phyloP scores from a whole-genome alignment of 345 rosid species.

The Citrus medica region DNA sequence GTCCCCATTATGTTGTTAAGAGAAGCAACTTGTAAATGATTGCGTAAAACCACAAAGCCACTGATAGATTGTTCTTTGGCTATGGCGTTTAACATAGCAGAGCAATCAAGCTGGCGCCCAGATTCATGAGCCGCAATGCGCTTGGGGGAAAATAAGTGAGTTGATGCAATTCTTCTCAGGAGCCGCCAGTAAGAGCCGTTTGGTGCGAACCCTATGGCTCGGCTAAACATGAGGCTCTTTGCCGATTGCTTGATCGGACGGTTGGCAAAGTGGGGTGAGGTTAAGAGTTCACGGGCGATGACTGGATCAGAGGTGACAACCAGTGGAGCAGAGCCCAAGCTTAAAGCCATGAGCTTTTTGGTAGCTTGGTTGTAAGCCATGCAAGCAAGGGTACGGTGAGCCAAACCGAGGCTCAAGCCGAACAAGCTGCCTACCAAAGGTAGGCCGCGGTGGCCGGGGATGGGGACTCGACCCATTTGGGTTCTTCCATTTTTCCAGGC shows the following conservation, averaged over 20 bases:
- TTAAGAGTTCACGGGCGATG: slow-evolving; percentile 43
- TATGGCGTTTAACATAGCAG: slow-evolving; percentile 23
- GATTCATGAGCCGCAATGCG: slow-evolving; percentile 46
- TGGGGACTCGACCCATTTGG: slow-evolving; percentile 29
- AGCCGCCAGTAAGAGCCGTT: slow-evolving; percentile 50
- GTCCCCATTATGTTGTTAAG: slow-evolving; percentile 53
- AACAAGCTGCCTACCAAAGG: slow-evolving; percentile 46
- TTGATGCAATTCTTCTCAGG: slow-evolving; percentile 39
- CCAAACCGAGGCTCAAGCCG: slow-evolving; percentile 30
- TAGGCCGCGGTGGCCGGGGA: slow-evolving; percentile 42
- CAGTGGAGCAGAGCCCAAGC: slow-evolving; percentile 43
- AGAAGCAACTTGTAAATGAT: slow-evolving; percentile 46
- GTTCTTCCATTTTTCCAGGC: slow-evolving; percentile 49
- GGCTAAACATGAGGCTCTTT: slow-evolving; percentile 43
- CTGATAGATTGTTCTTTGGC: slow-evolving; percentile 18
- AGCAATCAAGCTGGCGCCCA: slow-evolving; percentile 36
- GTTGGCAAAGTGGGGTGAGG: slow-evolving; percentile 35
- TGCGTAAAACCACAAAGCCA: slow-evolving; percentile 30
- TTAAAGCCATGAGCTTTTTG: slow-evolving; percentile 52
- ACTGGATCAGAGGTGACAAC: slow-evolving; percentile 41
- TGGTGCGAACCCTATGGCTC: slow-evolving; percentile 62
- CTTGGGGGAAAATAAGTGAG: slow-evolving; percentile 41
- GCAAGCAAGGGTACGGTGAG: slow-evolving; percentile 44
- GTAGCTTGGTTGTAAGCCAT: slow-evolving; percentile 27
- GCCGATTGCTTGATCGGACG: slow-evolving; percentile 48